Evolutionary conservation across 768 basidiomycete genomes (phyloP).

Genomic region (Suillus spraguei): DNA sequence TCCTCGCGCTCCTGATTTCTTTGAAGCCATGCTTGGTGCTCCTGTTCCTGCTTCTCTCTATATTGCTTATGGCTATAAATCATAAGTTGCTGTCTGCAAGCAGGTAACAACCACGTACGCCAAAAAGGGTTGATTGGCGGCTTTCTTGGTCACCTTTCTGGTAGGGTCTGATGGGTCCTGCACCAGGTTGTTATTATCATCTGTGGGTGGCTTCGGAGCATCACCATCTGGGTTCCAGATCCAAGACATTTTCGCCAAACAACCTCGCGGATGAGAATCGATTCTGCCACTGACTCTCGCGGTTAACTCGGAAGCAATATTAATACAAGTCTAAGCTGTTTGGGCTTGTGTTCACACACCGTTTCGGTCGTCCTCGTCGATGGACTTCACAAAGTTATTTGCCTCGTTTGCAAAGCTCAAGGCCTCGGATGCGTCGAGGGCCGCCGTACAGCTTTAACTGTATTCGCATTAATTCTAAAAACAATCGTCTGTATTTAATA

Average conservation of each 20-base stretch:
- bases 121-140: slow-evolving; percentile 85
- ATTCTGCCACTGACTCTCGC: neutral
- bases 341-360: neutral
- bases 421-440: neutral
- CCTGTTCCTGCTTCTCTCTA: slow-evolving; percentile 58
- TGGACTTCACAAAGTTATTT: neutral
- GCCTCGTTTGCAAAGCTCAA: neutral
- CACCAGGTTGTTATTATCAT: slow-evolving; percentile 55
- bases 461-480: neutral
- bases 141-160: slow-evolving; percentile 77
- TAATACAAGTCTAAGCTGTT: neutral
- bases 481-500: neutral
- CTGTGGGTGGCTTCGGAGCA: slow-evolving; percentile 37
- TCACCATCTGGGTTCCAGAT: slow-evolving; percentile 48
- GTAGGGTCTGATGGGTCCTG: slow-evolving; percentile 64
- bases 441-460: neutral
- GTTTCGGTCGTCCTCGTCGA: neutral
- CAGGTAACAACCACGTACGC: slow-evolving; percentile 52
- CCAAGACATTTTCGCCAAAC: slow-evolving; percentile 60
- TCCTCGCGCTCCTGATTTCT: slow-evolving; percentile 72
- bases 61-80: slow-evolving; percentile 64
- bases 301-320: slow-evolving; percentile 2
- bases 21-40: slow-evolving; percentile 66
- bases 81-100: neutral
- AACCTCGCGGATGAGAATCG: slow-evolving; percentile 5